These are phyloP conservation scores for Claviceps fusiformis DNA, from an alignment of 2,329 filamentous ascomycete genomes.

Conservation along the genomic window DNA sequence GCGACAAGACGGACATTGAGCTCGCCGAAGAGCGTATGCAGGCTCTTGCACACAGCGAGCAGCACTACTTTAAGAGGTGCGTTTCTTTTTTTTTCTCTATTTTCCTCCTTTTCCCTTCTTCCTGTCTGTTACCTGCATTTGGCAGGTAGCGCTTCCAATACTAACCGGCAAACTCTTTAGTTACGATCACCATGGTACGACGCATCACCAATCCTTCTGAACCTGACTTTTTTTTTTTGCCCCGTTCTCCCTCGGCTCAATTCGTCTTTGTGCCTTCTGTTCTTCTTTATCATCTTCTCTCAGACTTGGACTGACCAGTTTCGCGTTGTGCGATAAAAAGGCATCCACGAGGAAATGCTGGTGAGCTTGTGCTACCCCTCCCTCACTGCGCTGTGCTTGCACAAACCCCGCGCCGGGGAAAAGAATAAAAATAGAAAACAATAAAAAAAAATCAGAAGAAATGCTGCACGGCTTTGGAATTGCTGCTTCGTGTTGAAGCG, in stretches of 20 bases:
- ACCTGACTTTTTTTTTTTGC: constrained; percentile 5
- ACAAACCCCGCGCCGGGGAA: background rate
- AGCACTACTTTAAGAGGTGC: constrained; percentile 98
- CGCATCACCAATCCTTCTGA: background rate
- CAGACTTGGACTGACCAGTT: background rate
- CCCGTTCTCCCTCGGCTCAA: background rate
- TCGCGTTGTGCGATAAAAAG: constrained; percentile 35
- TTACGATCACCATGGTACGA: constrained; percentile 91
- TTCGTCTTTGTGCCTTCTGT: constrained; percentile 14
- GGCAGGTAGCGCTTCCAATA: background rate
- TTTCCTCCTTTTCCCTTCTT: background rate
- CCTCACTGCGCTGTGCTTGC: constrained; percentile 4
- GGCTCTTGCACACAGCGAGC: constrained; percentile 81
- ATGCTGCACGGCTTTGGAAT: background rate
- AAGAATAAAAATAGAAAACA: no score
- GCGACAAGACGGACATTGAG: constrained; percentile 45
- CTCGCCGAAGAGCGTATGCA: constrained; percentile 50
- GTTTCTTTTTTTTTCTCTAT: constrained; percentile 9
- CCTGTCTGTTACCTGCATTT: no score
- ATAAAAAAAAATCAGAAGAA: background rate
- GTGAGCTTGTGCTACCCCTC: constrained; percentile 39
- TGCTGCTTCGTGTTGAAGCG: no score
- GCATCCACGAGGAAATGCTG: constrained; percentile 97
- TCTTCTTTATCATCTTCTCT: background rate
- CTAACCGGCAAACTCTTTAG: constrained; percentile 30